Conservation (phyloP, 257 asterid genomes). For the Cordia subcordata region DNA sequence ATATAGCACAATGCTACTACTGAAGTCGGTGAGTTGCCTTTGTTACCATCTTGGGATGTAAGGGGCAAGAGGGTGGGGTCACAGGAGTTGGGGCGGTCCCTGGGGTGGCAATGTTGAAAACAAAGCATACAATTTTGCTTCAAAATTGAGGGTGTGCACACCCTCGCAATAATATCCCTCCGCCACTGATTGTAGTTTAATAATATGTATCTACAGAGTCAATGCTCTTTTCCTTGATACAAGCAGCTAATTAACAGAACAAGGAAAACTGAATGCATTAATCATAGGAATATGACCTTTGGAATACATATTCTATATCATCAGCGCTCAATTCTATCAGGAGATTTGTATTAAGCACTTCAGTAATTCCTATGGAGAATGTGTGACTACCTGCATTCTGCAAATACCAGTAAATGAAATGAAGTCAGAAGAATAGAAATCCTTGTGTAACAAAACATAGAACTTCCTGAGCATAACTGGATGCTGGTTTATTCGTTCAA, state of each 20-base stretch:
- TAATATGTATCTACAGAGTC: neutral
- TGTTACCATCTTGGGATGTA: no score
- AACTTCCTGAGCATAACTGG: slow-evolving; percentile 65
- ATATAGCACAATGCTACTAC: no score
- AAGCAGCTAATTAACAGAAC: neutral
- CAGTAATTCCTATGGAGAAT: slow-evolving; percentile 90
- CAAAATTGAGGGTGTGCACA: no score
- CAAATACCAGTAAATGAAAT: slow-evolving; percentile 22
- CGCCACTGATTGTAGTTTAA: no score
- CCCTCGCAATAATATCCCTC: no score
- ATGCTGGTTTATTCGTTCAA: slow-evolving; percentile 93
- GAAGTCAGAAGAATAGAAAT: slow-evolving; percentile 11
- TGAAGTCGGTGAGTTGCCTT: no score
- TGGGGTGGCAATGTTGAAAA: no score
- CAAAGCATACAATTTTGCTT: no score
- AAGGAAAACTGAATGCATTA: slow-evolving; percentile 4
- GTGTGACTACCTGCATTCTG: slow-evolving; percentile 86
- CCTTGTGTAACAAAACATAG: slow-evolving; percentile 19
- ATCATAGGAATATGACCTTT: slow-evolving; percentile 40
- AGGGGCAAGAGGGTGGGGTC: no score
- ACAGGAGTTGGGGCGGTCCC: no score
- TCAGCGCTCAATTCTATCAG: slow-evolving; percentile 90
- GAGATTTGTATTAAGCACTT: slow-evolving; percentile 85
- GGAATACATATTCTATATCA: slow-evolving; percentile 88
- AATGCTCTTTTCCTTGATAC: neutral